Percentiles rank a stretch among this genome's conserved stretches.
Conservation (phyloP, 202 grass and related monocot species). For the Zoysia matrella region DNA sequence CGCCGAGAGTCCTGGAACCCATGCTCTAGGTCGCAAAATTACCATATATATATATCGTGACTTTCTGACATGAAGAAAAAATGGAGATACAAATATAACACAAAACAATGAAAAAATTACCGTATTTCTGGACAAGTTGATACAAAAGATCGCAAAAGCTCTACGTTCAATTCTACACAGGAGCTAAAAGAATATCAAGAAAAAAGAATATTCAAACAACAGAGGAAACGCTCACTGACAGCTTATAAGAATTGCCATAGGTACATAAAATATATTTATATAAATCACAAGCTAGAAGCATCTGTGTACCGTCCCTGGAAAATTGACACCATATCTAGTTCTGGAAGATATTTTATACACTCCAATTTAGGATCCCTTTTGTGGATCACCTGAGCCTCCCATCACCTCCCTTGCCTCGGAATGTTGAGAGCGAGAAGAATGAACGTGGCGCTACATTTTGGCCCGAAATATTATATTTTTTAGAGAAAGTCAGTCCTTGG, state of each 20-base stretch:
- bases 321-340: slow-evolving; percentile 58
- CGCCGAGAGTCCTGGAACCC: background rate
- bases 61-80: slow-evolving; percentile 52
- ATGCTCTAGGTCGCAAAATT: slow-evolving; percentile 41
- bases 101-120: slow-evolving; percentile 49
- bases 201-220: slow-evolving; percentile 56
- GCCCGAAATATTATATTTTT: slow-evolving; percentile 23
- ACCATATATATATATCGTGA: background rate
- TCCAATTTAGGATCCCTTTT: slow-evolving; percentile 19
- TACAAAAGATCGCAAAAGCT: slow-evolving; percentile 2
- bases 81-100: slow-evolving; percentile 52
- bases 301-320: slow-evolving; percentile 53
- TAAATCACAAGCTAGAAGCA: slow-evolving; percentile 59
- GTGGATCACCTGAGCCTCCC: slow-evolving; percentile 82
- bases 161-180: slow-evolving; percentile 75
- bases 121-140: slow-evolving; percentile 48
- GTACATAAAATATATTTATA: slow-evolving; percentile 69
- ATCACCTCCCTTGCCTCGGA: slow-evolving; percentile 87
- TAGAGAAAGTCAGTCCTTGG: background rate
- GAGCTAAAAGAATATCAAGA: slow-evolving; percentile 49
- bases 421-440: slow-evolving; percentile 91
- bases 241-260: slow-evolving; percentile 69
- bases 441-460: slow-evolving; percentile 83
- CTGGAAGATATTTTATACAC: slow-evolving; percentile 63
- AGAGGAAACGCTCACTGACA: slow-evolving; percentile 45